Evolutionary conservation across 1,284 basidiomycete genomes (phyloP).

Genomic region (Cryptococcus sp.): DNA sequence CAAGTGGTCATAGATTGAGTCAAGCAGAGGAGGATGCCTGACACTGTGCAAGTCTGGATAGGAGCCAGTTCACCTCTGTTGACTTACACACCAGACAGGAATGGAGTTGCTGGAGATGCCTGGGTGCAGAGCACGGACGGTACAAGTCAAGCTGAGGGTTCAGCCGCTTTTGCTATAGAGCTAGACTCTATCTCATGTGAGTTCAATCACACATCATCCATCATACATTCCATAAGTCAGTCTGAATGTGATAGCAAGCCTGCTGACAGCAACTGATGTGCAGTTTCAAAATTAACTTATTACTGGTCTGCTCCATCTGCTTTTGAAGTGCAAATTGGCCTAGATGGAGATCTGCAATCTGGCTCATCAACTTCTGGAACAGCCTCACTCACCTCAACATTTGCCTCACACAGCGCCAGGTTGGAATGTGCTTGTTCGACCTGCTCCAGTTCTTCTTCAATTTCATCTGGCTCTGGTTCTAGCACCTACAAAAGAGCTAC

Average conservation of each 20-base stretch:
- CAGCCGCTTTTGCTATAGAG: slow-evolving; percentile 21
- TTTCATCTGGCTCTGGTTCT: neutral
- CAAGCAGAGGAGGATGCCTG: neutral
- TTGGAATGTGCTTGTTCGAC: slow-evolving; percentile 21
- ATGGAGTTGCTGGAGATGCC: slow-evolving; percentile 9
- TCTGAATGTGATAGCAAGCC: no score
- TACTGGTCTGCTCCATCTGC: slow-evolving; percentile 6
- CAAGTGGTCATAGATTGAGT: neutral
- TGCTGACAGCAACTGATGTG: neutral
- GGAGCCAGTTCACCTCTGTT: slow-evolving; percentile 29
- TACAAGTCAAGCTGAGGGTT: slow-evolving; percentile 16
- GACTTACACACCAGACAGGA: slow-evolving; percentile 19
- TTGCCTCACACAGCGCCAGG: slow-evolving; percentile 23
- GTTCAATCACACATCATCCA: slow-evolving; percentile 2
- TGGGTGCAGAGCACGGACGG: slow-evolving; percentile 20
- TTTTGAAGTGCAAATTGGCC: slow-evolving; percentile 15
- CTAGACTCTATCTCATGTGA: slow-evolving; percentile 22
- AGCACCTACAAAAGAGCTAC: neutral
- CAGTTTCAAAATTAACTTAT: slow-evolving; percentile 23
- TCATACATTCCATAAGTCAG: no score
- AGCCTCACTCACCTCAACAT: slow-evolving; percentile 10
- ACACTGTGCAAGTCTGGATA: slow-evolving; percentile 21
- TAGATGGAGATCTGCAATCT: slow-evolving; percentile 26
- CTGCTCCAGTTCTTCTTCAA: neutral
- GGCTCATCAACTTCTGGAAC: slow-evolving; percentile 9